These are phyloP conservation scores for Lasiodiplodia sp. DNA, from an alignment of 2,329 filamentous ascomycete species.

Conservation along the genomic window DNA sequence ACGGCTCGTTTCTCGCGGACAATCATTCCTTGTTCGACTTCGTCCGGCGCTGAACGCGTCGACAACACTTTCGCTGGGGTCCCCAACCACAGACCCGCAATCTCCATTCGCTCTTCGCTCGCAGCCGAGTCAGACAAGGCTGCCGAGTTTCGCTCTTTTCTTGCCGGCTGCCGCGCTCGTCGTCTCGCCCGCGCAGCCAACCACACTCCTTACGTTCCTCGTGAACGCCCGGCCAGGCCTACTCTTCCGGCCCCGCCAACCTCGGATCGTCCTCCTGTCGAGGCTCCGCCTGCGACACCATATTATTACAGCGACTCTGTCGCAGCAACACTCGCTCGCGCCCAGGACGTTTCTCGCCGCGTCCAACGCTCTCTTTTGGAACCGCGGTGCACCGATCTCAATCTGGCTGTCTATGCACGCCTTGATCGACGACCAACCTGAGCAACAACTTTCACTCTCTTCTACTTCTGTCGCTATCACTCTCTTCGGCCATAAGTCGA, in stretches of 20 bases:
- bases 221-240: neutral
- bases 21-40: neutral
- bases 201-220: neutral
- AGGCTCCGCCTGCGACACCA: neutral
- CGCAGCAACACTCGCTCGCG: slow-evolving; percentile 4
- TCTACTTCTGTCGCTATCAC: too few relatives aligned
- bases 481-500: neutral
- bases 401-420: neutral
- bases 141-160: neutral
- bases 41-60: neutral
- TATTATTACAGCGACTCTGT: too few relatives aligned
- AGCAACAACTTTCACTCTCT: neutral
- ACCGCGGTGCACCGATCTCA: too few relatives aligned
- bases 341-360: neutral
- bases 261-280: neutral
- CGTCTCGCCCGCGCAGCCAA: neutral
- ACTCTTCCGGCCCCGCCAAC: neutral
- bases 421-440: neutral
- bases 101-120: neutral
- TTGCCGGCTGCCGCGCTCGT: neutral
- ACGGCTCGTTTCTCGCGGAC: neutral
- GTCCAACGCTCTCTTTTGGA: neutral
- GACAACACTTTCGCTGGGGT: neutral
- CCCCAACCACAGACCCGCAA: neutral
- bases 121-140: neutral